phyloP scores from a whole-genome alignment of 2,329 filamentous ascomycete species.

The Cladosporium velox region DNA sequence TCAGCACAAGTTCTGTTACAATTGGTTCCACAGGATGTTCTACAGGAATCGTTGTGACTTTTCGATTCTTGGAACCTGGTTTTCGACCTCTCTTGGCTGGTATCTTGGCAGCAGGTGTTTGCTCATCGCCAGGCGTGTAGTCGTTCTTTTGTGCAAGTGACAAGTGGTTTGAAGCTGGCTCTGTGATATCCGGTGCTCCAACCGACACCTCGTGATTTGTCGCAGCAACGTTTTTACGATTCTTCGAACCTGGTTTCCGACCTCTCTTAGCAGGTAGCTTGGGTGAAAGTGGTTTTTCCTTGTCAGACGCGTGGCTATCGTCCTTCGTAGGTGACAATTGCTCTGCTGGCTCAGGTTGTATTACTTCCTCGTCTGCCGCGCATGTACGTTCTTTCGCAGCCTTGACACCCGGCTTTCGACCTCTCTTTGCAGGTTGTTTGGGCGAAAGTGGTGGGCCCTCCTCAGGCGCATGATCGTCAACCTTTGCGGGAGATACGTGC shows the following conservation, averaged over 20 bases:
- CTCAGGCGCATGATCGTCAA: no score
- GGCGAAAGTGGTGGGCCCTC: not conserved
- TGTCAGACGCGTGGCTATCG: not conserved
- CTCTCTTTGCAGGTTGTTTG: not conserved
- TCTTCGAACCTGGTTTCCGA: not conserved
- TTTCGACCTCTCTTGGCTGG: slow-evolving; percentile 8
- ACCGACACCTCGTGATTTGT: not conserved
- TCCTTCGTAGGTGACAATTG: not conserved
- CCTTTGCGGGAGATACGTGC: no score
- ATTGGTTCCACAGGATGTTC: not conserved
- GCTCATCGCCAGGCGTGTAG: not conserved
- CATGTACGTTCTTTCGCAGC: not conserved
- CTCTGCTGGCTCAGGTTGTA: not conserved
- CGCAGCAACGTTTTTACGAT: not conserved
- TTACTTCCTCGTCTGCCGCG: not conserved
- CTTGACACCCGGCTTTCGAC: not conserved
- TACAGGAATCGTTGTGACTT: not conserved
- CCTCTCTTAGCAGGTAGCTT: not conserved
- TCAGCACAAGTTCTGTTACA: not conserved
- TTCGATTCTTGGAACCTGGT: not conserved
- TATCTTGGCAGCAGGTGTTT: not conserved
- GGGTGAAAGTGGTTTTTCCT: not conserved
- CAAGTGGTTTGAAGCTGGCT: not conserved
- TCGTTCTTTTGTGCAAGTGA: not conserved
- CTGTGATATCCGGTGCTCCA: not conserved